Base-by-base conservation (phyloP, 345 rosid species). In the Acer saccharum region DNA sequence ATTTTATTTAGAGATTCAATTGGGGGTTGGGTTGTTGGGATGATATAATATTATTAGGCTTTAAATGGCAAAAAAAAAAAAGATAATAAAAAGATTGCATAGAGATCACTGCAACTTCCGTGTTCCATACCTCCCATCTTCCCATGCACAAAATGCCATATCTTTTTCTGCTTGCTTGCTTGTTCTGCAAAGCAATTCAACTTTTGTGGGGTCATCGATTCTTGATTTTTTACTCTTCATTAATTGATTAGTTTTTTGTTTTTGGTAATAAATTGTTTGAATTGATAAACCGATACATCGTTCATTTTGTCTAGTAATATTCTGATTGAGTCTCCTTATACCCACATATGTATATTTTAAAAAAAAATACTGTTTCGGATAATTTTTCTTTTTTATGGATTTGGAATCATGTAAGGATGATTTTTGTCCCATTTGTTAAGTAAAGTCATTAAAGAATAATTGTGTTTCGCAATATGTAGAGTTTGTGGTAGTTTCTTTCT, bases 101-200 rank as follows among this genome's bases (percentile, higher is more conserved):
- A 74, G 4, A 29, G 41, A 46, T 16, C 2, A 50, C 3, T 11
- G n/a, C 17, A 46, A 10, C 50, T 9, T 9, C 50, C 46, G 8
- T 43, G 2, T 8, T 65, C 72, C 72, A 21, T 35, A 54, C 72
- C 72, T 48, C 72, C 72, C 63, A 65, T 65, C 55, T 50, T 48
- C 72, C 65, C 66, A 67, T 67, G 72, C 55, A 35, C 39, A 76
- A 66, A 54, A 54, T 39, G 65, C 57, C 78, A 76, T 39, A 14
- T 65, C 46, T 50, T 65, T 39, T 39, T 54, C 63, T 39, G 54
- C 14, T 54, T 76, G 39, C 65, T 66, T 67, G 41, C 52, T 67
- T 55, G 54, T 8, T 20, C 78, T 66, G 64, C 72, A 21, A 54
- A 21, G 55, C 64, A 54, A 76, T 55, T 66, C 65, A 35, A 44